Evolutionary conservation across 768 basidiomycete genomes (phyloP), one percentile per base, ranked within the genome.

Genomic region (Suillus subalutaceus): DNA sequence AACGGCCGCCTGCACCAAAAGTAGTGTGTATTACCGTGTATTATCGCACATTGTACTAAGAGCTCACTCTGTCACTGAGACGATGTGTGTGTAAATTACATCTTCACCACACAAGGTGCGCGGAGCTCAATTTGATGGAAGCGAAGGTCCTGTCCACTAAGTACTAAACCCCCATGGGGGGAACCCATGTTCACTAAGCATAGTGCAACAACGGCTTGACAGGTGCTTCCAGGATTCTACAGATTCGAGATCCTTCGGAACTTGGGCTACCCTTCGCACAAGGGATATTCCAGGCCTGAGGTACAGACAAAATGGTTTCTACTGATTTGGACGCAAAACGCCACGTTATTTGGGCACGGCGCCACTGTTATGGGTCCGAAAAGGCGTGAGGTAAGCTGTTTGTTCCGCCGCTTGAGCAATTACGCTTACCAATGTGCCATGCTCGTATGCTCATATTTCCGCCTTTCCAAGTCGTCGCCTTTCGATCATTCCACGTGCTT

Each of bases 321-420:
- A 6, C n/a, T n/a, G 15, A 38, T 23, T 23, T 12, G 26, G 9
- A 30, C 16, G 23, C n/a, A 57, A 26, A 40, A 18, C 23, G 38
- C 38, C 23, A 38, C n/a, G n/a, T 40, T 58, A 20, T n/a, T 16
- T 16, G 37, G 57, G 37, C 57, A n/a, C 23, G 58, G 58, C 40
- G 40, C 58, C 58, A 41, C 38, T 26, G 40, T 23, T 38, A 41
- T 59, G 58, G 58, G 58, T 8, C 58, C 58, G 58, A 59, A 38
- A 9, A 59, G 40, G 58, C 18, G 16, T 59, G 58, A 59, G 13
- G 40, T 59, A 59, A 59, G 8, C 16, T 59, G 53, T 58, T 58
- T 41, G 53, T 58, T 26, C 37, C 35, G 37, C 56, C 58, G 58
- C 58, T 41, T 59, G 40, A 30, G 58, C 58, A 59, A 59, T 41